These are phyloP conservation scores for Penicillium olsonii DNA, from an alignment of 2,329 filamentous ascomycete species.

Conservation along the genomic window DNA sequence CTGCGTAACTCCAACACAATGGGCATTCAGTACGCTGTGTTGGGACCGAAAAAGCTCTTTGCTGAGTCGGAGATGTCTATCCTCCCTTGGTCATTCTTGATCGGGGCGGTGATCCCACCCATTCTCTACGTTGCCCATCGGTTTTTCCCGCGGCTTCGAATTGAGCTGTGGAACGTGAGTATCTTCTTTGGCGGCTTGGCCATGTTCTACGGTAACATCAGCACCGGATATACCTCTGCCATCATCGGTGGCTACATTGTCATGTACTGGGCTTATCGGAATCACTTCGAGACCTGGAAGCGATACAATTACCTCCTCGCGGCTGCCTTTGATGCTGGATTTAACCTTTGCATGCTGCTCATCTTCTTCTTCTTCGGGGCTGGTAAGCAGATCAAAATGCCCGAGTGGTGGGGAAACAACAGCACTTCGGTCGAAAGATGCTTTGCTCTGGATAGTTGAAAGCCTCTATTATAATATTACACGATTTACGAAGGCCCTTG, in stretches of 20 bases:
- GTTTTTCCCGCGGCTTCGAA: slow-evolving; percentile 55
- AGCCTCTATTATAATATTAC: no score
- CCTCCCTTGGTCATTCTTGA: slow-evolving; percentile 36
- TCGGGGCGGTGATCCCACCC: slow-evolving; percentile 32
- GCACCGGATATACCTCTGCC: slow-evolving; percentile 58
- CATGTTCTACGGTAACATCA: slow-evolving; percentile 63
- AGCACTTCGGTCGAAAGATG: slow-evolving; percentile 57
- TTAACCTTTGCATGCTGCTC: slow-evolving; percentile 62
- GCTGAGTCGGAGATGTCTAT: slow-evolving; percentile 28
- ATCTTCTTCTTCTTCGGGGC: slow-evolving; percentile 63
- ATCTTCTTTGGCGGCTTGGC: slow-evolving; percentile 62
- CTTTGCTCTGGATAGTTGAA: slow-evolving; percentile 51
- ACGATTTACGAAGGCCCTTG: no score
- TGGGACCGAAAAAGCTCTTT: slow-evolving; percentile 43
- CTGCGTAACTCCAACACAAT: slow-evolving; percentile 56
- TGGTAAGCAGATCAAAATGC: slow-evolving; percentile 60
- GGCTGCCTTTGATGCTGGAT: slow-evolving; percentile 63
- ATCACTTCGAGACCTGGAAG: slow-evolving; percentile 60
- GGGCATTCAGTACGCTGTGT: slow-evolving; percentile 62
- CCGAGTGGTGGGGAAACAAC: slow-evolving; percentile 67
- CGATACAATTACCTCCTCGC: slow-evolving; percentile 63
- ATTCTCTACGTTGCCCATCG: slow-evolving; percentile 54
- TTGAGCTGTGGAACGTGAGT: slow-evolving; percentile 61
- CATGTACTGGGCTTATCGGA: slow-evolving; percentile 61
- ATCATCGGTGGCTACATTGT: slow-evolving; percentile 63